These are phyloP conservation scores for Leptoxyphium fumago DNA, from an alignment of 2,329 filamentous ascomycete species.

Conservation along the genomic window DNA sequence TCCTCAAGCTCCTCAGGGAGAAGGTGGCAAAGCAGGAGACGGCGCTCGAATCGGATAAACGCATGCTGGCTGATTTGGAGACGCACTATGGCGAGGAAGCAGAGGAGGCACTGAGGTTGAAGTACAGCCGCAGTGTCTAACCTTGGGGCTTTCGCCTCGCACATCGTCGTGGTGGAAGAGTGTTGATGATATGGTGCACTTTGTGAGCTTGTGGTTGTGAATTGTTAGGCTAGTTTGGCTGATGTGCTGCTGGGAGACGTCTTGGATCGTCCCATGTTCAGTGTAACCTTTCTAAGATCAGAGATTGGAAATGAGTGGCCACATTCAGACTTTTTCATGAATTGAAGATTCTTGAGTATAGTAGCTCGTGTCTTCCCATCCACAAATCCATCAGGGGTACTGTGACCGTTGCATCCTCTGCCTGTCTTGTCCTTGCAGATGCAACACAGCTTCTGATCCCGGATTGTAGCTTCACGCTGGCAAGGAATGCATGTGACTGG, in stretches of 20 bases:
- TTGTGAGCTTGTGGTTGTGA: too few relatives aligned
- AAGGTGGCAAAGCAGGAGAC: constrained; percentile 58
- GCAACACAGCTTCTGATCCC: constrained; percentile 45
- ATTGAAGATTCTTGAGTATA: constrained; percentile 80
- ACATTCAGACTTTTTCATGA: constrained; percentile 37
- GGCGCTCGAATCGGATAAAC: constrained; percentile 5
- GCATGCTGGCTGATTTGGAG: constrained; percentile 4
- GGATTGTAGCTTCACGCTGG: constrained; percentile 41
- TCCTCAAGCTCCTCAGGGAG: constrained; percentile 49
- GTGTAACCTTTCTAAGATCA: too few relatives aligned
- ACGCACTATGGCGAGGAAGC: constrained; percentile 1
- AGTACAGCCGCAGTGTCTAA: background rate
- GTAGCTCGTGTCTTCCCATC: constrained; percentile 66
- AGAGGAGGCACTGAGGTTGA: background rate
- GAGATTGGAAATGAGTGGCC: background rate
- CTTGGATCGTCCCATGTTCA: too few relatives aligned
- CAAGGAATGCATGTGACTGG: constrained; percentile 60
- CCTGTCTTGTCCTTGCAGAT: constrained; percentile 41
- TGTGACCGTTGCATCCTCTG: constrained; percentile 57
- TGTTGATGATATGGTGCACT: too few relatives aligned
- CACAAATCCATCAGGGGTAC: constrained; percentile 70
- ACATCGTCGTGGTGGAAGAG: too few relatives aligned
- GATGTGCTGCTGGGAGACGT: too few relatives aligned
- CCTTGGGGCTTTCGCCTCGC: too few relatives aligned
- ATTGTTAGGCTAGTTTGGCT: too few relatives aligned